These are phyloP conservation scores for Daldinia bambusicola DNA, from an alignment of 495 filamentous ascomycete species.

Conservation along the genomic window DNA sequence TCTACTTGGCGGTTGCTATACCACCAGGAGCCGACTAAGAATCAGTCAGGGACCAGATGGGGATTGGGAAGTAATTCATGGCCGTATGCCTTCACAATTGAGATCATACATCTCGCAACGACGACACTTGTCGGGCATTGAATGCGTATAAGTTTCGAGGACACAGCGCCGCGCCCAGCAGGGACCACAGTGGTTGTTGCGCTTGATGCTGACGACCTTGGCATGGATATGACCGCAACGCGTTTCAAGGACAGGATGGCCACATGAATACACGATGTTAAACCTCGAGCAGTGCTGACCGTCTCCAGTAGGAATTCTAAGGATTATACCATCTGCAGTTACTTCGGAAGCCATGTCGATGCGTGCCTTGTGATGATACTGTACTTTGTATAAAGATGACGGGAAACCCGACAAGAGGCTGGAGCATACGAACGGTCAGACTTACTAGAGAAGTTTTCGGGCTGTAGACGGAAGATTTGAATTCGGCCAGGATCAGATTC, in stretches of 20 bases:
- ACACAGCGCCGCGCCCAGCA: constrained; percentile 21
- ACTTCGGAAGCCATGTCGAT: constrained; percentile 7
- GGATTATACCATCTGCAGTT: background rate
- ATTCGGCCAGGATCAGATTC: background rate
- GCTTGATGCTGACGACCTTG: constrained; percentile 25
- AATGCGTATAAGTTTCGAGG: background rate
- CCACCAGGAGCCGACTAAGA: background rate
- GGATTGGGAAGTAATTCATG: background rate
- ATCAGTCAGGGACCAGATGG: background rate
- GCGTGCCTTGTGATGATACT: background rate
- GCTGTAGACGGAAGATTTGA: background rate
- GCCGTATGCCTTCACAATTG: constrained; percentile 3
- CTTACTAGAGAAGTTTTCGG: background rate
- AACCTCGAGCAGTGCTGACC: constrained; percentile 12
- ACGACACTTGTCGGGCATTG: constrained; percentile 6
- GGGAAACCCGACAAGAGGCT: background rate
- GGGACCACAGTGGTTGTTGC: constrained; percentile 19
- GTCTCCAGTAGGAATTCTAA: background rate
- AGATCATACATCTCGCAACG: constrained; percentile 14
- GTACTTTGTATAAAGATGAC: background rate
- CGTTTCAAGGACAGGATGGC: constrained; percentile 8
- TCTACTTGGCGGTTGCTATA: background rate
- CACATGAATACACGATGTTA: constrained; percentile 9
- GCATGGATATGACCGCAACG: background rate
- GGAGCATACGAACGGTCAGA: background rate